Evolutionary conservation across 2,329 filamentous ascomycete genomes (phyloP), one percentile per base, ranked within the genome.

Genomic region (Rosellinia necatrix): DNA sequence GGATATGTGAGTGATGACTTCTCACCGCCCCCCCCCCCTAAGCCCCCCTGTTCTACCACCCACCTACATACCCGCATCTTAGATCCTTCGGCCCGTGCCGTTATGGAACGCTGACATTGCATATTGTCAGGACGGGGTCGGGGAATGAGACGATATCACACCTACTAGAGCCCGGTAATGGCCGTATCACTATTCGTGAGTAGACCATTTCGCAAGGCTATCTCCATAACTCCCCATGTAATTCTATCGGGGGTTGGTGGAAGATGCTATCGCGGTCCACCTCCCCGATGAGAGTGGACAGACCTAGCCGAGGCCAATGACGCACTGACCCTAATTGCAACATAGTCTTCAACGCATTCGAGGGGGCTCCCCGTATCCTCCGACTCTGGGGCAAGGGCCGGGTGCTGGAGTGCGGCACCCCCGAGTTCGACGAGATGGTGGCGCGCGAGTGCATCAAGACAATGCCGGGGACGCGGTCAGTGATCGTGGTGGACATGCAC

Each of bases 101-200:
- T 13, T 12, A 29, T 9, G 2, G 24, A 21, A 22, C 3, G 32
- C 24, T 53, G 7, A 53, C 29, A 25, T 1, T n/a, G 1, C 12
- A 3, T 13, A 6, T 2, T 5, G 24, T 21, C n/a, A 60, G 58
- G 58, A 91, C 86, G 1, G 90, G 89, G 25, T 89, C 86, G 27
- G 89, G 89, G 21, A 86, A 81, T 66, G 90, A 93, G 74, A 92
- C 89, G 3, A 87, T 92, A 58, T 79, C 84, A 4, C 89, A 92
- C 66, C 72, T 90, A 9, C 86, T 90, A 68, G 89, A 93, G 67
- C 70, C 68, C 0, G 67, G 66, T 5, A 92, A 92, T 65, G 87
- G 86, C 25, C 82, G 90, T 13, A 80, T 89, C 15, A 91, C 88
- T 5, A 74, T 92, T 67, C 86, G 59, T 62, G 43, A 60, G 56